Percentiles rank a stretch among this genome's conserved stretches.
Conservation (phyloP, 805 yeast species). For the Yarrowia yakushimensis region DNA sequence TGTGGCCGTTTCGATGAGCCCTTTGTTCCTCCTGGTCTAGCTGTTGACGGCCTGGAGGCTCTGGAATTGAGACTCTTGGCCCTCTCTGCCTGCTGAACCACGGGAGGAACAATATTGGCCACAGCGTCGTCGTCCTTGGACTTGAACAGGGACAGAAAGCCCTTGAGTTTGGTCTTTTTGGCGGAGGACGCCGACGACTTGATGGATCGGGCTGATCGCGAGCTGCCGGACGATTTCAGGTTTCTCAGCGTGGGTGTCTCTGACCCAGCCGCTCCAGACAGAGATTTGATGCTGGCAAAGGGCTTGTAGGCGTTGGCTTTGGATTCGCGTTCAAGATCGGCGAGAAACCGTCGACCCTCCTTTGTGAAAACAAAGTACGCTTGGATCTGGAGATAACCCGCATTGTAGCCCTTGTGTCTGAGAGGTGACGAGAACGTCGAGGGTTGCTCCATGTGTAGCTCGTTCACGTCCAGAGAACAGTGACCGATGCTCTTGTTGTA, state of each 20-base stretch:
- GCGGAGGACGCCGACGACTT: not conserved
- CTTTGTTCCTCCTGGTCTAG: not conserved
- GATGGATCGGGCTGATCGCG: not conserved
- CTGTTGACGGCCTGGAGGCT: not conserved
- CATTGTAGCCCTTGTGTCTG: not conserved
- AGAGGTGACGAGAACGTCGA: not conserved
- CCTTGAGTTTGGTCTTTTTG: not conserved
- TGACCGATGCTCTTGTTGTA: slow-evolving; percentile 15
- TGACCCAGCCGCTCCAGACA: not conserved
- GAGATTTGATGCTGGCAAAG: not conserved
- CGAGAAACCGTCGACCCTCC: not conserved
- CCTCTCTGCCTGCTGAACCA: not conserved
- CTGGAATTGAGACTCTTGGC: not conserved
- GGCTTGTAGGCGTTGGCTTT: not conserved
- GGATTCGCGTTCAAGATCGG: not conserved
- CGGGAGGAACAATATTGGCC: not conserved
- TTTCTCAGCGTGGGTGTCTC: not conserved
- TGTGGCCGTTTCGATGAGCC: not conserved
- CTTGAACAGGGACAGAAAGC: not conserved
- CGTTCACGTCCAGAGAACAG: slow-evolving; percentile 8
- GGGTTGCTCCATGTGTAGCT: not conserved
- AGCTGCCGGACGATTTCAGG: not conserved
- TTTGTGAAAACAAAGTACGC: not conserved
- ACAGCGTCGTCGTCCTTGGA: not conserved
- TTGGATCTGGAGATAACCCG: not conserved